Percentiles rank a stretch among this genome's conserved stretches.
Evolutionary conservation across 2,329 filamentous ascomycete species (phyloP).

Genomic region (Botrytis medusae): DNA sequence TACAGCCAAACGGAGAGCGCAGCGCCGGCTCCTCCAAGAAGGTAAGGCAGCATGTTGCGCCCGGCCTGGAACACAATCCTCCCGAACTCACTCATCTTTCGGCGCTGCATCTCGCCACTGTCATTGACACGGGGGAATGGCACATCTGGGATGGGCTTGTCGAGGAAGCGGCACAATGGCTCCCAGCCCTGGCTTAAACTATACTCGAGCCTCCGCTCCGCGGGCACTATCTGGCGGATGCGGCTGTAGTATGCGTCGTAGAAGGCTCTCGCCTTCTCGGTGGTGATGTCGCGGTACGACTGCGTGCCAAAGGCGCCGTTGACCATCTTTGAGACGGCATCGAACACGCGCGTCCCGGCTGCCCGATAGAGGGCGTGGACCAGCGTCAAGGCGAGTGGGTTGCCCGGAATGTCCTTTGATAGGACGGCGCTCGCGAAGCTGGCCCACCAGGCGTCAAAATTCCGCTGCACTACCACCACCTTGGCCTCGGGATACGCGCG

Average conservation of each 20-base stretch:
- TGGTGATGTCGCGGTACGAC: not conserved
- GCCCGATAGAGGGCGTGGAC: too few species aligned
- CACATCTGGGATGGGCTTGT: not conserved
- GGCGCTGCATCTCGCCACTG: too few species aligned
- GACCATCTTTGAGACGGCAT: not conserved
- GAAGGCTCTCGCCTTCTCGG: too few species aligned
- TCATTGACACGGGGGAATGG: not conserved
- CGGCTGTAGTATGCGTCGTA: not conserved
- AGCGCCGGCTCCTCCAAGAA: too few species aligned
- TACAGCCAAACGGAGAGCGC: too few species aligned
- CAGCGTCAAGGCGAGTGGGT: not conserved
- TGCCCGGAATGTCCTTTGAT: not conserved
- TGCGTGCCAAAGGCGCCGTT: not conserved
- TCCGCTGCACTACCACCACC: not conserved
- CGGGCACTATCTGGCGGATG: not conserved
- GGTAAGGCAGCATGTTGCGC: too few species aligned
- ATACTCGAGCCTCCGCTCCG: not conserved
- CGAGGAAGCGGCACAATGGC: not conserved
- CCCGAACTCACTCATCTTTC: too few species aligned
- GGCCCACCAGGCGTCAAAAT: not conserved
- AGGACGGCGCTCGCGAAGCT: not conserved
- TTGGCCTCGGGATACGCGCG: not conserved
- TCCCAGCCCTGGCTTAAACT: not conserved
- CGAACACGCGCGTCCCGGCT: too few species aligned
- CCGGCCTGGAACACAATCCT: too few species aligned